Conservation (phyloP, 306 rosid genomes). For the Abrus precatorius region DNA sequence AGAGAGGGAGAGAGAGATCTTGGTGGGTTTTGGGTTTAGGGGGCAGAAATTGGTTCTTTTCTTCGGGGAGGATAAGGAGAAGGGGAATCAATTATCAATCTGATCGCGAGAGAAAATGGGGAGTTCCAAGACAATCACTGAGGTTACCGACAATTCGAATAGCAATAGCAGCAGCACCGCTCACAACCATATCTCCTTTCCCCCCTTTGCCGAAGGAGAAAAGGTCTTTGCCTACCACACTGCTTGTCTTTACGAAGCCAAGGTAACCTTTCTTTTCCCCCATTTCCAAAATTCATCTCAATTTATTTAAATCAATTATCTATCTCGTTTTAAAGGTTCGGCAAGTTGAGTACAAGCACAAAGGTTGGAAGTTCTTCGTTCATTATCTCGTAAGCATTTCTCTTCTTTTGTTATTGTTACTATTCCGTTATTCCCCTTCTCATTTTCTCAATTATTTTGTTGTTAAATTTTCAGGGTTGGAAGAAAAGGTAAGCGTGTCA, state of each 20-base stretch:
- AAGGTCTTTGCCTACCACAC: constrained; percentile 70
- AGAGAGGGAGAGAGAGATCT: background rate
- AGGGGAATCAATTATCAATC: background rate
- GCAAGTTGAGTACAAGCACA: constrained; percentile 46
- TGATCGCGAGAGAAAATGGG: constrained; percentile 53
- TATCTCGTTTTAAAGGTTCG: constrained; percentile 62
- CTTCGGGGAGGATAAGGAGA: background rate
- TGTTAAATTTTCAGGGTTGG: constrained; percentile 82
- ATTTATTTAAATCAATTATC: background rate
- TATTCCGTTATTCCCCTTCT: background rate
- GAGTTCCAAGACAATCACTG: constrained; percentile 53
- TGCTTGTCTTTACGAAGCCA: constrained; percentile 67
- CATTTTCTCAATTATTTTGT: background rate
- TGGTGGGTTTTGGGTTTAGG: constrained; percentile 4
- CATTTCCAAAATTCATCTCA: background rate
- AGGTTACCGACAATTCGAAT: constrained; percentile 52
- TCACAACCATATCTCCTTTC: constrained; percentile 43
- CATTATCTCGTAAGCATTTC: constrained; percentile 74
- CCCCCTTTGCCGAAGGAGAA: constrained; percentile 64
- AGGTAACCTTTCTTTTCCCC: constrained; percentile 47
- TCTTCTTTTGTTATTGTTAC: background rate
- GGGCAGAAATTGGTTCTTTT: background rate
- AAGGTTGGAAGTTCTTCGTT: constrained; percentile 63
- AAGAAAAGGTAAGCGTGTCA: constrained; percentile 66
- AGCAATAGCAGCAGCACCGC: constrained; percentile 41